Evolutionary conservation across 768 basidiomycete genomes (phyloP).

Genomic region (Gautieria morchelliformis): DNA sequence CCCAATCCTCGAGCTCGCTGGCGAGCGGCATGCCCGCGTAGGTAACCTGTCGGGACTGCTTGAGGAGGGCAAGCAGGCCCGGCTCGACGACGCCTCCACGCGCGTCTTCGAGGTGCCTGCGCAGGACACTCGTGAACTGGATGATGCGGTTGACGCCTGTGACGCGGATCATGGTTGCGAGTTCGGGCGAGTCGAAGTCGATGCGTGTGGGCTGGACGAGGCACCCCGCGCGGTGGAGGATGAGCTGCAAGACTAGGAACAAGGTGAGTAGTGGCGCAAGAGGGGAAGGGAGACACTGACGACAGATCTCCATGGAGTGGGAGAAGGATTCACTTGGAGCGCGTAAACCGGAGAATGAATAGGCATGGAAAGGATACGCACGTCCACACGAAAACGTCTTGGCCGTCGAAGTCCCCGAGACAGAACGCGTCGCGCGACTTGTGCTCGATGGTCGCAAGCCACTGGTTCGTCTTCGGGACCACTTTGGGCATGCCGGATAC

Average conservation of each 20-base stretch:
- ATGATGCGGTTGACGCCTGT: no score
- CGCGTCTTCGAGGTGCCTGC: no score
- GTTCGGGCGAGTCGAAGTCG: conserved; percentile 60
- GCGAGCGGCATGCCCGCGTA: no score
- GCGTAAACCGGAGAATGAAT: conserved; percentile 21
- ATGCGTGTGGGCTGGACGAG: conserved; percentile 64
- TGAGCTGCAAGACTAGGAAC: conserved; percentile 56
- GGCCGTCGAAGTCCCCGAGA: conserved; percentile 38
- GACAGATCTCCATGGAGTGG: conserved; percentile 64
- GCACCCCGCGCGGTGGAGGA: conserved; percentile 66
- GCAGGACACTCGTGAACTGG: no score
- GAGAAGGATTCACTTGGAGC: conserved; percentile 70
- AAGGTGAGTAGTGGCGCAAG: conserved; percentile 14
- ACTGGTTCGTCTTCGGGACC: conserved; percentile 58
- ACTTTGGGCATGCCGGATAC: conserved; percentile 78
- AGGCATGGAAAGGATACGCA: conserved; percentile 28
- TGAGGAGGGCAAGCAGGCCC: no score
- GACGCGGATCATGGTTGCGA: conserved; percentile 59
- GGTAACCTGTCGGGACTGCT: no score
- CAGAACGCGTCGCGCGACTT: conserved; percentile 47
- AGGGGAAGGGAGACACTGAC: conserved; percentile 41
- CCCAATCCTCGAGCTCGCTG: no score
- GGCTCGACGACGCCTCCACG: no score
- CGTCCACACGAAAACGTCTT: conserved; percentile 73
- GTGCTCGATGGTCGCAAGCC: conserved; percentile 51